These are phyloP conservation scores for Capronia americana DNA, from an alignment of 2,329 filamentous ascomycete genomes.

Conservation along the genomic window DNA sequence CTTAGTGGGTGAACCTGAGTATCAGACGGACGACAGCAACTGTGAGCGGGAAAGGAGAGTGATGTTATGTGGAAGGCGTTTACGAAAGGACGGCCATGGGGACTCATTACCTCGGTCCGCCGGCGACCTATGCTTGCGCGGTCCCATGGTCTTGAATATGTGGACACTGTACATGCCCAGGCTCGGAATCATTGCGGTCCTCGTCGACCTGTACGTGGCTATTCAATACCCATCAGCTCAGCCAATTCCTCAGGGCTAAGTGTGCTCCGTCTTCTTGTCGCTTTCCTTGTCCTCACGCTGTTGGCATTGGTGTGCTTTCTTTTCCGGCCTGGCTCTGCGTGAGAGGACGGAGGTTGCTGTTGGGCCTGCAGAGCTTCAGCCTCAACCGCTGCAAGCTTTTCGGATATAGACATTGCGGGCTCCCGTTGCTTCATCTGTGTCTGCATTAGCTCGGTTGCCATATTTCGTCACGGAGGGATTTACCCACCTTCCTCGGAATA, in stretches of 20 bases:
- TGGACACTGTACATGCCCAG: neutral
- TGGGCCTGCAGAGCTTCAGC: constrained; percentile 51
- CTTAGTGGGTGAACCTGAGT: neutral
- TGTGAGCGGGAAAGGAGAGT: neutral
- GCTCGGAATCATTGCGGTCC: too few species aligned
- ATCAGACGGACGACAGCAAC: neutral
- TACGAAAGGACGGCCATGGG: neutral
- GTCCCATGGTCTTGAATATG: neutral
- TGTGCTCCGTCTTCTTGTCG: constrained; percentile 49
- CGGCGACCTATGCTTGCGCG: neutral
- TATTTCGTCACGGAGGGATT: neutral
- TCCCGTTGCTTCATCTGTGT: constrained; percentile 36
- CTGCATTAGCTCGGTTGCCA: constrained; percentile 24
- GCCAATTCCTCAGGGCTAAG: constrained; percentile 53
- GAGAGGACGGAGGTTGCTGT: constrained; percentile 31
- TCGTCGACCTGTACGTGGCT: neutral
- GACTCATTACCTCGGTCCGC: neutral
- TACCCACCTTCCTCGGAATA: constrained; percentile 27
- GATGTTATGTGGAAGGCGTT: neutral
- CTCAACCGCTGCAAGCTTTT: constrained; percentile 53
- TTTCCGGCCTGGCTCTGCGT: constrained; percentile 30
- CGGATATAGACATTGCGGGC: constrained; percentile 46
- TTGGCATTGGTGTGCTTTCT: constrained; percentile 24
- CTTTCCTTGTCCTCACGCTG: constrained; percentile 20
- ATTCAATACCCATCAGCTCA: constrained; percentile 37